Evolutionary conservation across 2,329 filamentous ascomycete species (phyloP), one percentile per base, ranked within the genome.

Genomic region (Plenodomus tracheiphilus): DNA sequence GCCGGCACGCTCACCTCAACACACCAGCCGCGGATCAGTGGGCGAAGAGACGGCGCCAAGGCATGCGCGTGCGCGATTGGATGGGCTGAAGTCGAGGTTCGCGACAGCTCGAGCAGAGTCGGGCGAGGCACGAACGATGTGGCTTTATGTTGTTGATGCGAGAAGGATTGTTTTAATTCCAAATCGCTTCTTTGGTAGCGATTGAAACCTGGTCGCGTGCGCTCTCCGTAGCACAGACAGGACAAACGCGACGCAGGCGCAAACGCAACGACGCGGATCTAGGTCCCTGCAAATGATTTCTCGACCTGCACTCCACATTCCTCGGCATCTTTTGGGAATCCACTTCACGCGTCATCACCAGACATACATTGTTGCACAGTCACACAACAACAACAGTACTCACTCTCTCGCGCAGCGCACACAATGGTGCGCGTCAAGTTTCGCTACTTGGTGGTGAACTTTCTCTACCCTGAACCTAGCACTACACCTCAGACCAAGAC

Each of bases 391-490:
- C 28, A 32, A 15, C 28, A 32, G 15, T 11, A 32, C 7, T 11
- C 28, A 32, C 7, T 11, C 7, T 32, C 7, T 15, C 13, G 28
- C 11, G 9, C 11, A 11, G 4, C 28, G 11, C 8, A 11, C 16
- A 44, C 9, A 36, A 97, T 99, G 94, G 94, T 99, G 51, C 90
- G 94, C 68, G 84, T 97, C 61, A 99, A 99, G 75, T 88, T 96
- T 74, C 87, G 94, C 64, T 99, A 99, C 72, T 83, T 99, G 16
- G 85, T 97, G n/a, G 84, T 97, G 54, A 90, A 96, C 69, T 91
- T 97, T 58, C 80, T 97, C 39, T 97, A 97, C 65, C 91, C 92
- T 0, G 80, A 85, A 6, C 76, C 83, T 11, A 51, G 53, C 66
- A 70, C 48, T 41, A 64, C 62, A 18, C 45, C 49, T 68, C 61